phyloP scores from a whole-genome alignment of 169 alveolate species.

The Pseudocohnilembus persalinus region DNA sequence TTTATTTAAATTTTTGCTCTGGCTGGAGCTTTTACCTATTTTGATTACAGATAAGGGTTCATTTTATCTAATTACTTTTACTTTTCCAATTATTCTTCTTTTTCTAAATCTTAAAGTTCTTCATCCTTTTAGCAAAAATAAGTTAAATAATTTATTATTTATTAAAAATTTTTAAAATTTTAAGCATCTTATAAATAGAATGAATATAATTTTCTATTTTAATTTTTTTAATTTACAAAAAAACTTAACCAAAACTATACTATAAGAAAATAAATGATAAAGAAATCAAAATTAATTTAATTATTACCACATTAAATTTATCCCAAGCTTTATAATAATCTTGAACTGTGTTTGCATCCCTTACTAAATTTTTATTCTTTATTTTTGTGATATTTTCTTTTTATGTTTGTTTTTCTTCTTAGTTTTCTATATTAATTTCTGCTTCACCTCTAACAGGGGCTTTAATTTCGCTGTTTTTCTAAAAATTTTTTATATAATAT shows the following conservation, averaged over 20 bases:
- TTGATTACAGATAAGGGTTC: background rate
- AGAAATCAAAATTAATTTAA: too few relatives aligned
- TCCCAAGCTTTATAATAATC: background rate
- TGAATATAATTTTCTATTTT: too few relatives aligned
- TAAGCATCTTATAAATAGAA: too few relatives aligned
- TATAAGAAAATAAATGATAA: too few relatives aligned
- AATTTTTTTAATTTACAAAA: too few relatives aligned
- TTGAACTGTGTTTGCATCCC: background rate
- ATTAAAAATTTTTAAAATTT: too few relatives aligned
- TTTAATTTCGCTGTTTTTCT: background rate
- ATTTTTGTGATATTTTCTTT: too few relatives aligned
- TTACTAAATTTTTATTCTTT: background rate
- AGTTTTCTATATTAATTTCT: background rate
- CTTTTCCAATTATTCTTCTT: background rate
- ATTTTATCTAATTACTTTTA: background rate
- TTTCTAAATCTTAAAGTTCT: background rate
- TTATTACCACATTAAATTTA: background rate
- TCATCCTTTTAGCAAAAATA: background rate
- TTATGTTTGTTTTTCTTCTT: background rate
- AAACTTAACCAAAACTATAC: too few relatives aligned
- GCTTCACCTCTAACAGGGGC: background rate
- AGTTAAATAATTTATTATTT: too few relatives aligned
- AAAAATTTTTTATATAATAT: too few relatives aligned
- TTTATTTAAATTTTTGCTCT: background rate
- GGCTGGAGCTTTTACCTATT: background rate